These are phyloP conservation scores for Anisodus acutangulus DNA, from an alignment of 257 asterid genomes.

Conservation along the genomic window DNA sequence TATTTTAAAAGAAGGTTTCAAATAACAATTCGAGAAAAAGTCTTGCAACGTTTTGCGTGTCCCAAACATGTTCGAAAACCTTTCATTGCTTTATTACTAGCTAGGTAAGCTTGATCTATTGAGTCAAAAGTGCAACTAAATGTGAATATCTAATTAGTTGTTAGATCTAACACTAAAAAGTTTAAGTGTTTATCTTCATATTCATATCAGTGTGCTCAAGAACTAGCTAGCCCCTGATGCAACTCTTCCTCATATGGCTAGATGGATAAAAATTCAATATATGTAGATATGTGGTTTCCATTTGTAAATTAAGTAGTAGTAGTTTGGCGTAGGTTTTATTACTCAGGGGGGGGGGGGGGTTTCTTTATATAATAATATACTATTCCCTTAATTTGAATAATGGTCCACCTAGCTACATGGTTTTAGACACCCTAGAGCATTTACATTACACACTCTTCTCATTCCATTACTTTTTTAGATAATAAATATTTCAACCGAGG, in stretches of 20 bases:
- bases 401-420: too few relatives aligned
- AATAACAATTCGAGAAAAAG: too few relatives aligned
- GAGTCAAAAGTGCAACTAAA: neutral
- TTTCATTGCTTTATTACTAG: neutral
- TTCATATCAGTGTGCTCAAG: neutral
- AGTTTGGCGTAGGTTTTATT: neutral
- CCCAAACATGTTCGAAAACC: neutral
- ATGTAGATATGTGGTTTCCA: neutral
- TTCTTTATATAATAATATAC: neutral
- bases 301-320: neutral
- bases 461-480: neutral
- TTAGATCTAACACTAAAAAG: neutral
- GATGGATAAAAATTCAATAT: neutral
- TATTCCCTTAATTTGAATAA: neutral
- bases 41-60: neutral
- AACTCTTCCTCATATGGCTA: neutral
- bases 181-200: neutral
- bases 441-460: neutral
- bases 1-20: too few relatives aligned
- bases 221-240: neutral
- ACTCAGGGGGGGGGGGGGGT: neutral
- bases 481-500: too few relatives aligned
- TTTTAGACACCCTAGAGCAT: neutral
- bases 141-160: constrained; percentile 11
- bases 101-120: neutral